A percentile compares a stretch with the other conserved stretches of the same genome.
These are phyloP conservation scores for Laguncularia racemosa DNA, from an alignment of 345 rosid genomes.

Conservation along the genomic window DNA sequence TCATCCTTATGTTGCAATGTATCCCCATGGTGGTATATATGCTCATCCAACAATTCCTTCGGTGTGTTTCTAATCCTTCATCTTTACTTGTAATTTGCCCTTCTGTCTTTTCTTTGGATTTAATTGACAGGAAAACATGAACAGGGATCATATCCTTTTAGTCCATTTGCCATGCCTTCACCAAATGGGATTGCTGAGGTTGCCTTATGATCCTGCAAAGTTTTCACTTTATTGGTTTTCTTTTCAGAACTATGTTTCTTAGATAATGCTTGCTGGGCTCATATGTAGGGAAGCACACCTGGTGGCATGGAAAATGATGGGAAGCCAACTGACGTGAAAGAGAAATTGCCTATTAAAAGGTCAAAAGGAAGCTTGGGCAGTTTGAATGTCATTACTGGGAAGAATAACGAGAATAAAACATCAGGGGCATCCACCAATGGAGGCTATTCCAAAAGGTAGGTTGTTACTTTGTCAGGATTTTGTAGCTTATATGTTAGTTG, in stretches of 20 bases:
- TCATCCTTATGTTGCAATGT: constrained; percentile 97
- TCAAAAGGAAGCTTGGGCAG: constrained; percentile 98
- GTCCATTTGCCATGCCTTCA: constrained; percentile 92
- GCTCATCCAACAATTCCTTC: constrained; percentile 95
- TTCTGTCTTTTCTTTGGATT: constrained; percentile 3
- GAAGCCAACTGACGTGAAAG: constrained; percentile 77
- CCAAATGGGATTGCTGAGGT: constrained; percentile 89
- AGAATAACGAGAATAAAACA: constrained; percentile 59
- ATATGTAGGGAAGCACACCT: constrained; percentile 66
- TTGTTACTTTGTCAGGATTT: background rate
- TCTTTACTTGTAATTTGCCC: constrained; percentile 8
- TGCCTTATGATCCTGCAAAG: constrained; percentile 40
- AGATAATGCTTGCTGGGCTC: constrained; percentile 14
- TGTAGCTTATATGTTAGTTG: no score
- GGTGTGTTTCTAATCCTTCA: constrained; percentile 34
- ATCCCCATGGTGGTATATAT: constrained; percentile 95
- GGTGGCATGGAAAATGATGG: constrained; percentile 65
- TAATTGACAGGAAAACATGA: constrained; percentile 5
- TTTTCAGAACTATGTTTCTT: constrained; percentile 1
- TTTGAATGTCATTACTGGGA: constrained; percentile 85
- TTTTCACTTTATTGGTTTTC: constrained; percentile 10
- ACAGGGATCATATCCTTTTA: constrained; percentile 94
- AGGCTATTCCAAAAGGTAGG: constrained; percentile 78
- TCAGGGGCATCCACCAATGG: constrained; percentile 78
- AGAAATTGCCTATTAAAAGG: constrained; percentile 94